Conservation (phyloP, 192 early-diverging fungal species). For the Funneliformis geosporum region DNA sequence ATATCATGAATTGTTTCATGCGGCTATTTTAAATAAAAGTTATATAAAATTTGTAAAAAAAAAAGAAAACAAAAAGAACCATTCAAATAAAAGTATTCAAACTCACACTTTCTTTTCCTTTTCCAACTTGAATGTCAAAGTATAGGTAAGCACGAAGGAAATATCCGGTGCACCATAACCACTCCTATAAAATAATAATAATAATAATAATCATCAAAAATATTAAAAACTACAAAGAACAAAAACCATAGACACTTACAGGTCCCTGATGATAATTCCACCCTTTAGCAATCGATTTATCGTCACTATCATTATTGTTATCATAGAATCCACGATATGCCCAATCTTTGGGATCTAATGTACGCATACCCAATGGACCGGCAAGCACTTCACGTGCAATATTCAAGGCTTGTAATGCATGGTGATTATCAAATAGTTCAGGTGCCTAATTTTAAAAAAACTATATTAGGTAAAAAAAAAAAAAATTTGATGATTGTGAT, state of each 20-base stretch:
- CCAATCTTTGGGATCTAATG: conserved; percentile 91
- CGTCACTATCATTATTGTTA: conserved; percentile 86
- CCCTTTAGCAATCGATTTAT: conserved; percentile 88
- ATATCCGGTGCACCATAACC: conserved; percentile 92
- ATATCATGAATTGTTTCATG: conserved; percentile 60
- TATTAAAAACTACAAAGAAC: neutral
- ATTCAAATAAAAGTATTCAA: neutral
- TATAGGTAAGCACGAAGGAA: conserved; percentile 84
- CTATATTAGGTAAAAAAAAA: neutral
- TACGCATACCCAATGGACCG: conserved; percentile 92
- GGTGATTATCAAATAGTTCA: conserved; percentile 82
- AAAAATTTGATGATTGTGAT: neutral
- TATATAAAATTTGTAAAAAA: neutral
- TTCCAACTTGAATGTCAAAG: conserved; percentile 55
- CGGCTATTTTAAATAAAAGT: conserved; percentile 36
- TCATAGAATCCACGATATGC: conserved; percentile 94
- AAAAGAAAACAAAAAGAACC: neutral
- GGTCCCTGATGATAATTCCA: conserved; percentile 99
- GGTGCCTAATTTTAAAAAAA: conserved; percentile 59
- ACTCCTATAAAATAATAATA: conserved; percentile 82
- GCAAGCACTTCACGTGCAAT: conserved; percentile 67
- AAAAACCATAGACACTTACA: conserved; percentile 36
- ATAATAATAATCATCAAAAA: neutral
- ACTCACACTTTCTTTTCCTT: conserved; percentile 37
- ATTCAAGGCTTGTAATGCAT: conserved; percentile 71